These are phyloP conservation scores for Diplodia sapinea DNA, from an alignment of 2,329 filamentous ascomycete species.

Conservation along the genomic window DNA sequence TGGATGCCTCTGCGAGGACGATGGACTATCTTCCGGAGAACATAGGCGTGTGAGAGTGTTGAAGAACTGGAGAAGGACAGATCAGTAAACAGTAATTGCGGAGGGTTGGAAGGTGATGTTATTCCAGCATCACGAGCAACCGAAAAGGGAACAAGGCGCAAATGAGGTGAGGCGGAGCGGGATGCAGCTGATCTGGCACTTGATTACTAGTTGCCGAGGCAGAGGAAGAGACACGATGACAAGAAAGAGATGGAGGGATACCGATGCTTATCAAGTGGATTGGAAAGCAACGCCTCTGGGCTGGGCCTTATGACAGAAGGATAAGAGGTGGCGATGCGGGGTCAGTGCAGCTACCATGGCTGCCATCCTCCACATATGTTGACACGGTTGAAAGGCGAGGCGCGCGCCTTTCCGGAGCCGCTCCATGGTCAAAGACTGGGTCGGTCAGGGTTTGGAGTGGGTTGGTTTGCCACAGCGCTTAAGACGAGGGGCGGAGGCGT, in stretches of 20 bases:
- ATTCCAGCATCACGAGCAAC: neutral
- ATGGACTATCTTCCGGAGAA: conserved; percentile 6
- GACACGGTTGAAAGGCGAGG: neutral
- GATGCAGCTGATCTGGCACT: neutral
- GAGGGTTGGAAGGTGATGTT: neutral
- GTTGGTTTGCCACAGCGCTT: neutral
- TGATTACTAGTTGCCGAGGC: conserved; percentile 3
- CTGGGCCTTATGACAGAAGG: neutral
- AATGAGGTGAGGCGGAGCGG: neutral
- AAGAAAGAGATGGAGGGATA: neutral
- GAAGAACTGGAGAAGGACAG: neutral
- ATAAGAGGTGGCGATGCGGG: conserved; percentile 7
- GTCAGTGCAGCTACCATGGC: neutral
- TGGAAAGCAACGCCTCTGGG: neutral
- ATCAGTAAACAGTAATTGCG: neutral
- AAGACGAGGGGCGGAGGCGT: conserved; percentile 7
- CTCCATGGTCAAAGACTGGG: neutral
- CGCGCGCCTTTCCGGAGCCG: neutral
- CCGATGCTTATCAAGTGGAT: neutral
- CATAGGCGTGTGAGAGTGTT: neutral
- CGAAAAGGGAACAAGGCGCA: neutral
- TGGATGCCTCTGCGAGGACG: conserved; percentile 1
- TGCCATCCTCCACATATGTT: neutral
- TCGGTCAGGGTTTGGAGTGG: neutral
- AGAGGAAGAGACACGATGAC: neutral